A percentile compares a stretch with the other conserved stretches of the same genome.
phyloP scores from a whole-genome alignment of 1,284 basidiomycete genomes.

The Boletus smithii region DNA sequence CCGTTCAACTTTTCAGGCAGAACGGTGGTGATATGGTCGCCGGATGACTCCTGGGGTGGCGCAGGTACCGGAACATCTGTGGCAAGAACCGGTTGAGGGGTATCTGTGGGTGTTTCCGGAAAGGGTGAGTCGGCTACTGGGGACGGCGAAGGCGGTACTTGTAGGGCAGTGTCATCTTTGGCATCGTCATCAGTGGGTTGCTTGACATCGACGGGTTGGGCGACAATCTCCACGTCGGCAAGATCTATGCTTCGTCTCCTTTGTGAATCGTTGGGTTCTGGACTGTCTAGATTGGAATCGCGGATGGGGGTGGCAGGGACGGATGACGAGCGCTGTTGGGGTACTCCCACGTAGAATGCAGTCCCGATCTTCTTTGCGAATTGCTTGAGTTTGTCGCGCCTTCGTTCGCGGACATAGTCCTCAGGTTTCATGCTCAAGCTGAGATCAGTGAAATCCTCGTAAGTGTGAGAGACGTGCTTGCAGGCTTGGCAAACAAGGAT shows the following conservation, averaged over 20 bases:
- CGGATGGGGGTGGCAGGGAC: slow-evolving; percentile 48
- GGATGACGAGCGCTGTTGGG: slow-evolving; percentile 47
- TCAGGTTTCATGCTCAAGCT: slow-evolving; percentile 83
- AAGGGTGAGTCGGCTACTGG: slow-evolving; percentile 6
- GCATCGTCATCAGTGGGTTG: not conserved
- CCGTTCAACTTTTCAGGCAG: slow-evolving; percentile 23
- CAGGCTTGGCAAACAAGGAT: slow-evolving; percentile 93
- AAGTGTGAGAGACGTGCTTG: slow-evolving; percentile 87
- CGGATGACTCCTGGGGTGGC: slow-evolving; percentile 6
- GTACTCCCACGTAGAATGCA: slow-evolving; percentile 21
- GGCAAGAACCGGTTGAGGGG: slow-evolving; percentile 3
- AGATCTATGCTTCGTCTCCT: slow-evolving; percentile 46
- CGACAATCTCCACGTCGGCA: slow-evolving; percentile 25
- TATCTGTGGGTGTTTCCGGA: slow-evolving; percentile 15
- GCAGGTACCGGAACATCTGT: slow-evolving; percentile 2
- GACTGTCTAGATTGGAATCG: slow-evolving; percentile 24
- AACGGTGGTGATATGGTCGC: slow-evolving; percentile 23
- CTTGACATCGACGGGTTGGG: slow-evolving; percentile 8
- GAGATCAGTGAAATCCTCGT: slow-evolving; percentile 86
- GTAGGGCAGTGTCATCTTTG: slow-evolving; percentile 12
- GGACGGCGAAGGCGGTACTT: slow-evolving; percentile 5
- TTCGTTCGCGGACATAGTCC: slow-evolving; percentile 62
- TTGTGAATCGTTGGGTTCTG: slow-evolving; percentile 26
- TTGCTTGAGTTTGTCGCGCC: slow-evolving; percentile 68
- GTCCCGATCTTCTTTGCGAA: slow-evolving; percentile 58